Conservation (phyloP, 192 early-diverging fungal species). For the Allomyces javanicus region DNA sequence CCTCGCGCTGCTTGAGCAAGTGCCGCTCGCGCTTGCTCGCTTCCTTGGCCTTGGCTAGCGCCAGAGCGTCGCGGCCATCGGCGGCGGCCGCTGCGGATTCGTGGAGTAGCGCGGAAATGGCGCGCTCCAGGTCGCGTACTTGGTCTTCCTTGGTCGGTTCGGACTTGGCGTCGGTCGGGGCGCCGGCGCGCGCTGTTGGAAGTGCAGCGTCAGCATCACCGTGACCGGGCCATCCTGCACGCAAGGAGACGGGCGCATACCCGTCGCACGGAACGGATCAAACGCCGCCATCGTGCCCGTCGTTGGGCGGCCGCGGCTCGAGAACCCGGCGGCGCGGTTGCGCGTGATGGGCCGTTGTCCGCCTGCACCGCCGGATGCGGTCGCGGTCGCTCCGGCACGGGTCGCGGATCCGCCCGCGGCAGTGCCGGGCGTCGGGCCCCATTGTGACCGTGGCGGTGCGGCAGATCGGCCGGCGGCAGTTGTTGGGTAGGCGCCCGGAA, state of each 20-base stretch:
- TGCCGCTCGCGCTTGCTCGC: conserved; percentile 32
- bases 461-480: too few relatives aligned
- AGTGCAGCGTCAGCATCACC: too few relatives aligned
- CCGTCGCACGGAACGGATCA: conserved; percentile 37
- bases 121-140: conserved; percentile 27
- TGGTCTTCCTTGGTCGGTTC: conserved; percentile 31
- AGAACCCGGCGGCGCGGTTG: conserved; percentile 33
- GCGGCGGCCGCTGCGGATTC: conserved; percentile 21
- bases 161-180: background rate
- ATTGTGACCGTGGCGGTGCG: too few relatives aligned
- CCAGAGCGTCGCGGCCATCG: conserved; percentile 21
- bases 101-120: conserved; percentile 24
- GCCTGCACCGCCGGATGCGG: too few relatives aligned
- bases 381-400: too few relatives aligned
- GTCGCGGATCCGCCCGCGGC: too few relatives aligned
- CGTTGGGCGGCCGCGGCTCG: conserved; percentile 21
- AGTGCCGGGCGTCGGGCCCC: too few relatives aligned
- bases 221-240: too few relatives aligned
- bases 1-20: conserved; percentile 30
- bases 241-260: conserved; percentile 4
- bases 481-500: too few relatives aligned
- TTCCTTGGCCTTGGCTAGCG: conserved; percentile 39
- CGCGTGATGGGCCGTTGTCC: conserved; percentile 28
- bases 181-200: too few relatives aligned
- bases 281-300: conserved; percentile 17